Conservation (phyloP, 305 asterid species). For the Solanum hybrid region DNA sequence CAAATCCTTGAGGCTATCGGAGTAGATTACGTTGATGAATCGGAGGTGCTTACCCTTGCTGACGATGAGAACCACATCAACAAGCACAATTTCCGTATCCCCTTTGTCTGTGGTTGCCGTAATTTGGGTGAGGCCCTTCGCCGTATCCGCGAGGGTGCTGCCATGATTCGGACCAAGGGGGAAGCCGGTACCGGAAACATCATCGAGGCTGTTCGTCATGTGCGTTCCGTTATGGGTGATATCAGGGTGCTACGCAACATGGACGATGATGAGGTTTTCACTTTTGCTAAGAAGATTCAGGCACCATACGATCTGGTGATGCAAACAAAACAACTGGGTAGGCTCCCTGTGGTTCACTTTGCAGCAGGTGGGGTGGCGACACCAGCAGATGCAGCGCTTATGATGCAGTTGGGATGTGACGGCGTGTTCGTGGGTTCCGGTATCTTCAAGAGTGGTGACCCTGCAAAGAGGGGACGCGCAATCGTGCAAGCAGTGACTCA, state of each 20-base stretch:
- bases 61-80: constrained; percentile 86
- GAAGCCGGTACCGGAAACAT: constrained; percentile 94
- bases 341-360: constrained; percentile 92
- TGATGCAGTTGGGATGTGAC: constrained; percentile 98
- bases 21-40: constrained; percentile 83
- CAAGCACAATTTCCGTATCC: constrained; percentile 93
- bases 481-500: constrained; percentile 97
- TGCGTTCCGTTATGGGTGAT: constrained; percentile 89
- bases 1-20: constrained; percentile 91
- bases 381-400: constrained; percentile 92
- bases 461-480: constrained; percentile 80
- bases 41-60: constrained; percentile 82
- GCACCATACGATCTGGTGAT: constrained; percentile 87
- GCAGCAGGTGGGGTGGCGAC: constrained; percentile 99
- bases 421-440: constrained; percentile 98
- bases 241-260: constrained; percentile 78
- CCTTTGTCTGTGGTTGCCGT: constrained; percentile 97
- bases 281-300: constrained; percentile 71
- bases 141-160: constrained; percentile 90
- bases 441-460: constrained; percentile 90
- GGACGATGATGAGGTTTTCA: constrained; percentile 96
- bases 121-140: constrained; percentile 97
- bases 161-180: constrained; percentile 96
- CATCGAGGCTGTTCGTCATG: constrained; percentile 94
- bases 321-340: constrained; percentile 91